phyloP scores from a whole-genome alignment of 345 rosid species.

The Rubroshorea leprosula region DNA sequence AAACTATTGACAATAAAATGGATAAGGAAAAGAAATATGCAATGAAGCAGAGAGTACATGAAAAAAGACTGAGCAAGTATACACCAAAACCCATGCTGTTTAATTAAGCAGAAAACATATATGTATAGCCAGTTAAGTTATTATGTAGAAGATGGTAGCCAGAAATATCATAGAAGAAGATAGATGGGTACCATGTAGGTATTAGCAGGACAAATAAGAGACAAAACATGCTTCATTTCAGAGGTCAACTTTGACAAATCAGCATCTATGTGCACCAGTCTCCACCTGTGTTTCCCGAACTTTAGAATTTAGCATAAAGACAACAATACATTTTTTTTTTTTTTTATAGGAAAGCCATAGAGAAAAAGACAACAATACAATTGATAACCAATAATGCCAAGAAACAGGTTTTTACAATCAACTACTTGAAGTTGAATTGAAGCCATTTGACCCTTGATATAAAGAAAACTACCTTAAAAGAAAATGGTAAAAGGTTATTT shows the following conservation, averaged over 20 bases:
- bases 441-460: not conserved
- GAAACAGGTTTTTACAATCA: not conserved
- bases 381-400: no score
- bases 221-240: conserved; percentile 69
- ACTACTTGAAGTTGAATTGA: not conserved
- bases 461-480: not conserved
- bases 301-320: conserved; percentile 4
- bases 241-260: conserved; percentile 55
- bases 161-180: conserved; percentile 1
- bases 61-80: no score
- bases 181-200: conserved; percentile 82
- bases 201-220: conserved; percentile 81
- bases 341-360: no score
- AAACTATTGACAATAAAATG: no score
- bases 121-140: not conserved
- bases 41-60: no score
- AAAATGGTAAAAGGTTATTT: not conserved
- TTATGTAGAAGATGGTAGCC: conserved; percentile 7
- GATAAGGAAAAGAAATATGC: no score
- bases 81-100: no score
- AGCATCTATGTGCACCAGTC: conserved; percentile 84
- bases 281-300: conserved; percentile 63
- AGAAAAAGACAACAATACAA: no score
- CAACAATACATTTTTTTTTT: no score
- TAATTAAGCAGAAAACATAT: conserved; percentile 6